A percentile compares a stretch with the other conserved stretches of the same genome.
These are phyloP conservation scores for Aspergillus pseudonomiae DNA, from an alignment of 2,329 filamentous ascomycete species.

Conservation along the genomic window DNA sequence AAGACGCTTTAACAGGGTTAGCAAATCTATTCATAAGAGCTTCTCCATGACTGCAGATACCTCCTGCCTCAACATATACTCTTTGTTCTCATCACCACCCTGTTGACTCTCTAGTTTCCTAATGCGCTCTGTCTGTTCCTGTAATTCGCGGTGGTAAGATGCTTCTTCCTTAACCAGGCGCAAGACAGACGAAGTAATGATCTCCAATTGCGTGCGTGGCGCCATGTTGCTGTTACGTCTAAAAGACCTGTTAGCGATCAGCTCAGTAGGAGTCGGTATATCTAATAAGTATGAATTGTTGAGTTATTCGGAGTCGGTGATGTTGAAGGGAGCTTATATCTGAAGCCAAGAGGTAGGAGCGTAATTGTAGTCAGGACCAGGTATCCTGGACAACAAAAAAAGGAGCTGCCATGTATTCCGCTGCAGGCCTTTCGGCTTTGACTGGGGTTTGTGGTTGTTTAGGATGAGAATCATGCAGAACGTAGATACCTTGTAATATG, in stretches of 20 bases:
- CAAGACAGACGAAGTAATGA: conserved; percentile 76
- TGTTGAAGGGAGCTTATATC: not conserved
- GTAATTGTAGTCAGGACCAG: not conserved
- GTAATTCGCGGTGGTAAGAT: conserved; percentile 85
- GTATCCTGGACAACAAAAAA: not conserved
- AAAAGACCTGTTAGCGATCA: not conserved
- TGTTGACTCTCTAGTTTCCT: conserved; percentile 67
- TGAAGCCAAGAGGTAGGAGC: not conserved
- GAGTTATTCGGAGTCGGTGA: not conserved
- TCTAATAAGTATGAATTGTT: not conserved
- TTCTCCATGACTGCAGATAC: conserved; percentile 52
- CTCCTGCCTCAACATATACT: conserved; percentile 83
- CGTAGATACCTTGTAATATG: not conserved
- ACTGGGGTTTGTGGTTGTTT: not conserved
- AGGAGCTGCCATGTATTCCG: not conserved
- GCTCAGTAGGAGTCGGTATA: not conserved
- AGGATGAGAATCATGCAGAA: not conserved
- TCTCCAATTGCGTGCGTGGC: conserved; percentile 78
- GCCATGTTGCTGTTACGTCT: conserved; percentile 60
- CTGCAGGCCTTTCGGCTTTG: not conserved
- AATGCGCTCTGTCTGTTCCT: conserved; percentile 72
- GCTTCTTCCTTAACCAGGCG: conserved; percentile 90
- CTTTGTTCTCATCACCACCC: conserved; percentile 73
- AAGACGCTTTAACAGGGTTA: conserved; percentile 60
- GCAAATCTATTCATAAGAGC: not conserved